phyloP scores from a whole-genome alignment of 2,329 filamentous ascomycete genomes.

The Parascedosporium putredinis region DNA sequence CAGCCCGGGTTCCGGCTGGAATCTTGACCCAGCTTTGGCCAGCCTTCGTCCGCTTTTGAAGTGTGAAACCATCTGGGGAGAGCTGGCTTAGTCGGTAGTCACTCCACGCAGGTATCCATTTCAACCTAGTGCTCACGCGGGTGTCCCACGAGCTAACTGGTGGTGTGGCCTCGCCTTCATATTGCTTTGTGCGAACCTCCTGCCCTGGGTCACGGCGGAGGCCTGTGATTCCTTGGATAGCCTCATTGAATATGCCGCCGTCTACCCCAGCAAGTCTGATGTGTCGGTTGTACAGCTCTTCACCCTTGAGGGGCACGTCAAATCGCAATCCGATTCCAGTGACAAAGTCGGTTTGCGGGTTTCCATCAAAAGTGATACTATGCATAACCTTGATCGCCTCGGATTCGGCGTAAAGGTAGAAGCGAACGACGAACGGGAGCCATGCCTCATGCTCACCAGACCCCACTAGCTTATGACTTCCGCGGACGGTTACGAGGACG shows the following conservation, averaged over 20 bases:
- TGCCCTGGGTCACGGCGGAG: slow-evolving; percentile 43
- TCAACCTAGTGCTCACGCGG: slow-evolving; percentile 32
- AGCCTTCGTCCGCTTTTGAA: slow-evolving; percentile 49
- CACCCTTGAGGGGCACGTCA: slow-evolving; percentile 39
- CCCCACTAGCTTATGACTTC: slow-evolving; percentile 23
- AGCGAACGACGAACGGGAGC: slow-evolving; percentile 40
- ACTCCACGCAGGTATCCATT: slow-evolving; percentile 49
- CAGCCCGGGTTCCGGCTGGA: slow-evolving; percentile 42
- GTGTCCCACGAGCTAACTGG: slow-evolving; percentile 35
- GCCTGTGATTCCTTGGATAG: slow-evolving; percentile 49
- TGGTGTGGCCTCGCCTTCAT: slow-evolving; percentile 33
- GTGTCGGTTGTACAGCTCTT: slow-evolving; percentile 48
- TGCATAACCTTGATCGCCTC: slow-evolving; percentile 44
- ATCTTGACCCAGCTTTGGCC: slow-evolving; percentile 50
- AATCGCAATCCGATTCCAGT: slow-evolving; percentile 44
- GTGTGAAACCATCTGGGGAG: slow-evolving; percentile 48
- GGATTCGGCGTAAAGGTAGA: slow-evolving; percentile 49
- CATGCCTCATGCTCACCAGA: slow-evolving; percentile 25
- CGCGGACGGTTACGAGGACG: slow-evolving; percentile 34
- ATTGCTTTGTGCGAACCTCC: slow-evolving; percentile 37
- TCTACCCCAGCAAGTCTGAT: slow-evolving; percentile 44
- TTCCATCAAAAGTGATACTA: slow-evolving; percentile 44
- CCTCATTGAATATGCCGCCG: slow-evolving; percentile 45
- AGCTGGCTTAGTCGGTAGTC: slow-evolving; percentile 48
- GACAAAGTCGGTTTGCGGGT: slow-evolving; percentile 39